Evolutionary conservation across 2,329 filamentous ascomycete genomes (phyloP).

Genomic region (Fusarium proliferatum): DNA sequence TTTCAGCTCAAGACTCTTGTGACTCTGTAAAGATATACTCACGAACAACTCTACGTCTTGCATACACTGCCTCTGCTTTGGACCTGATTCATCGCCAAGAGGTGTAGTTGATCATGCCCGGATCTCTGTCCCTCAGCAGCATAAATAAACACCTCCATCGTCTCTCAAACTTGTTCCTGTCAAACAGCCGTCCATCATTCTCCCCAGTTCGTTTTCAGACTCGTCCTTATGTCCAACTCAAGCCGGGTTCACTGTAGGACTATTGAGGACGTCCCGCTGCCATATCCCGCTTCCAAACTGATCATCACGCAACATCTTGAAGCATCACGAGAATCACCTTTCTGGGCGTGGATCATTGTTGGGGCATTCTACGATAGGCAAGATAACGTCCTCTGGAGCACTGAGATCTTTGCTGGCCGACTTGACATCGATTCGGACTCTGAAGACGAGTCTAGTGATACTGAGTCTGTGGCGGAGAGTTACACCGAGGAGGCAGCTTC

Average conservation of each 20-base stretch:
- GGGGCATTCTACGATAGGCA: constrained; percentile 59
- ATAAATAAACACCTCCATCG: constrained; percentile 12
- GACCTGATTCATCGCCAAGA: constrained; percentile 23
- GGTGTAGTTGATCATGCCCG: constrained; percentile 15
- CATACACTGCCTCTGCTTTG: not conserved
- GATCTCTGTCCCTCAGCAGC: not conserved
- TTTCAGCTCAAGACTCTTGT: not conserved
- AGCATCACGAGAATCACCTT: constrained; percentile 46
- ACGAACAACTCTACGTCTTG: not conserved
- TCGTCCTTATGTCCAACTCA: constrained; percentile 38
- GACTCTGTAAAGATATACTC: constrained; percentile 7
- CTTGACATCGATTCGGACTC: constrained; percentile 43
- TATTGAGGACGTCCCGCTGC: constrained; percentile 51
- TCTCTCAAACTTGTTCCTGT: not conserved
- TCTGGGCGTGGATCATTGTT: constrained; percentile 60
- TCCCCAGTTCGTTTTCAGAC: constrained; percentile 1
- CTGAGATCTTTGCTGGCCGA: constrained; percentile 55
- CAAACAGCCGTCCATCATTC: not conserved
- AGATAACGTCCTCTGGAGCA: constrained; percentile 58
- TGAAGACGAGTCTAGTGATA: constrained; percentile 37
- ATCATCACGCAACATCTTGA: constrained; percentile 57
- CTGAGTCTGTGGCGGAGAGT: constrained; percentile 19
- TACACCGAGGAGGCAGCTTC: constrained; percentile 24
- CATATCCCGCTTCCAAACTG: constrained; percentile 58
- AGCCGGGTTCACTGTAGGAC: constrained; percentile 37